Conservation (phyloP, 768 basidiomycete species). For the Suillus hirtellus region DNA sequence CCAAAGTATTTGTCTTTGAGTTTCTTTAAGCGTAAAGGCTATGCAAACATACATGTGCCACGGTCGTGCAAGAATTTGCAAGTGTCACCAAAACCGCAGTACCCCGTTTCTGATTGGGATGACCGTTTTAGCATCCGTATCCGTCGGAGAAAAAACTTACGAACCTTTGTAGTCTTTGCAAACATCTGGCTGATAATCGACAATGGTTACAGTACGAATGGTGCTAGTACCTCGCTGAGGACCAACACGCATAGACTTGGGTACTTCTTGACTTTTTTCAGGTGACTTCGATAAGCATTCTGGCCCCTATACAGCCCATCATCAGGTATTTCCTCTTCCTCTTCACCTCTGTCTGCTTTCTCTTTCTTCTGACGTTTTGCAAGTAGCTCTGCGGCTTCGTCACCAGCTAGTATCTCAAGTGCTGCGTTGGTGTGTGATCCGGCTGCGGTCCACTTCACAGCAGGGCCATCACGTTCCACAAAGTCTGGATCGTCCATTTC, state of each 20-base stretch:
- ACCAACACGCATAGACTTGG: conserved; percentile 85
- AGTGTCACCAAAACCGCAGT: conserved; percentile 98
- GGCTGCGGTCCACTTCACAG: conserved; percentile 76
- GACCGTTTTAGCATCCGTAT: conserved; percentile 12
- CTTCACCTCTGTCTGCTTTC: conserved; percentile 48
- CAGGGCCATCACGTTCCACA: conserved; percentile 53
- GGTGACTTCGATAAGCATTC: conserved; percentile 74
- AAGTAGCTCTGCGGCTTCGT: conserved; percentile 75
- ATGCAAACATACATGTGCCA: conserved; percentile 73
- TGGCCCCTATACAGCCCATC: conserved; percentile 89
- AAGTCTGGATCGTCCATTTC: conserved; percentile 57
- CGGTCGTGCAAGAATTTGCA: conserved; percentile 99
- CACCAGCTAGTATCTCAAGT: conserved; percentile 78
- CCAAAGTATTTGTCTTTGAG: conserved; percentile 16
- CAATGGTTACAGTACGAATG: conserved; percentile 91
- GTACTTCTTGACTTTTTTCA: conserved; percentile 80
- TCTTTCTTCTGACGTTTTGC: conserved; percentile 67
- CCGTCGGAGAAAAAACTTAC: conserved; percentile 29
- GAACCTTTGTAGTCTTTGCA: conserved; percentile 99
- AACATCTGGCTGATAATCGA: conserved; percentile 98
- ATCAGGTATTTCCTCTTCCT: conserved; percentile 62
- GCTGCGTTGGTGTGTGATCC: conserved; percentile 75
- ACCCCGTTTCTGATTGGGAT: conserved; percentile 79
- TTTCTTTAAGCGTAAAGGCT: conserved; percentile 8
- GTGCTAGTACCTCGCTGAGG: conserved; percentile 77